Evolutionary conservation across 176 grass and related monocot genomes (phyloP).

Genomic region (Paspalum vaginatum): DNA sequence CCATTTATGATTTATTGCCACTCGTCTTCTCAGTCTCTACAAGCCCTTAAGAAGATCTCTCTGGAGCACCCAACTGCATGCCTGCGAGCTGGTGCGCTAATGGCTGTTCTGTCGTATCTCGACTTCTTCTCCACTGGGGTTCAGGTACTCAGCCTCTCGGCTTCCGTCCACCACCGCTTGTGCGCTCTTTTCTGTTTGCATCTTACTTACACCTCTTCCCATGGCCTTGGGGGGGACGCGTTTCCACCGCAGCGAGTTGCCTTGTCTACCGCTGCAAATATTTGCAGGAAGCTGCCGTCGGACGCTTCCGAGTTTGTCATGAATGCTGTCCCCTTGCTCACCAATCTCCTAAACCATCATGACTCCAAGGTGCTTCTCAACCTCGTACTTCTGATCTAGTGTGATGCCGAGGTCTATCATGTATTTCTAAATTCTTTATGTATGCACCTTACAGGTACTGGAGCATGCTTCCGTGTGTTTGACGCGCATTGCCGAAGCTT

Average conservation of each 20-base stretch:
- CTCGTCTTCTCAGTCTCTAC: slow-evolving; percentile 57
- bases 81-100: slow-evolving; percentile 75
- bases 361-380: slow-evolving; percentile 57
- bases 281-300: slow-evolving; percentile 89
- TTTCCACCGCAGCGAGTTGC: slow-evolving; percentile 68
- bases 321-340: slow-evolving; percentile 80
- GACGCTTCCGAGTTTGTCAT: slow-evolving; percentile 94
- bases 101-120: slow-evolving; percentile 82
- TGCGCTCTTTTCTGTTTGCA: not conserved
- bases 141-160: slow-evolving; percentile 58
- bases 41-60: slow-evolving; percentile 95
- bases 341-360: slow-evolving; percentile 84
- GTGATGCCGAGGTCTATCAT: not conserved
- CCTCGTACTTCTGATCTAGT: not conserved
- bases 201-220: slow-evolving; percentile 35
- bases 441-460: slow-evolving; percentile 52
- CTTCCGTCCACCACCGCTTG: no score
- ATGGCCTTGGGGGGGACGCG: not conserved
- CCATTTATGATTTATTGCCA: no score
- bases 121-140: slow-evolving; percentile 89
- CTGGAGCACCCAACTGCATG: slow-evolving; percentile 85
- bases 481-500: slow-evolving; percentile 87
- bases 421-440: not conserved
- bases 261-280: slow-evolving; percentile 86
- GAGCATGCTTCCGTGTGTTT: slow-evolving; percentile 95